phyloP scores from a whole-genome alignment of 2,329 filamentous ascomycete species.

The Diaporthe sp. region DNA sequence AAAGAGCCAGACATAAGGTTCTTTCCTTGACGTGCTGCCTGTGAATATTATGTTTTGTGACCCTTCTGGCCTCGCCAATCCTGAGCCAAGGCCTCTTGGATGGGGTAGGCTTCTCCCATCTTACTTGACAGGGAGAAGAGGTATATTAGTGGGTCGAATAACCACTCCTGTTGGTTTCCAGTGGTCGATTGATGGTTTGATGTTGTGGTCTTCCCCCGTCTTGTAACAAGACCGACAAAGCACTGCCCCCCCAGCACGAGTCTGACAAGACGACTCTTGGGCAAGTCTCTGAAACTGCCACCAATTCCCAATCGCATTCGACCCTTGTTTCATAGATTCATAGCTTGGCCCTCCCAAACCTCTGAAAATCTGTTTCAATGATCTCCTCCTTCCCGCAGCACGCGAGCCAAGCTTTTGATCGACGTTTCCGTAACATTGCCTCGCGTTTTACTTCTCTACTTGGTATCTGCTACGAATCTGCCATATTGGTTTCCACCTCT shows the following conservation, averaged over 20 bases:
- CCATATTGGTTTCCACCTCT: not conserved
- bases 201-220: not conserved
- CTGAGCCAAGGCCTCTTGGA: not conserved
- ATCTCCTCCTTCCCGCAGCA: slow-evolving; percentile 1
- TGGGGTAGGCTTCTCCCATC: not conserved
- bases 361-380: slow-evolving; percentile 10
- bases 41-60: not conserved
- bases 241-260: not conserved
- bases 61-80: not conserved
- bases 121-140: not conserved
- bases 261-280: not conserved
- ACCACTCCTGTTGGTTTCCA: not conserved
- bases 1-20: not conserved
- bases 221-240: not conserved
- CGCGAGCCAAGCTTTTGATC: slow-evolving; percentile 15
- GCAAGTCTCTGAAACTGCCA: slow-evolving; percentile 9
- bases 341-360: not conserved
- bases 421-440: slow-evolving; percentile 9
- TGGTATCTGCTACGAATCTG: not conserved
- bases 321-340: not conserved
- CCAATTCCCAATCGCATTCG: slow-evolving; percentile 10
- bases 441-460: slow-evolving; percentile 23
- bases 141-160: not conserved
- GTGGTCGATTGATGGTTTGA: not conserved
- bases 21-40: not conserved